Conservation (phyloP, 2,329 filamentous ascomycete genomes). For the Colletotrichum sp. region DNA sequence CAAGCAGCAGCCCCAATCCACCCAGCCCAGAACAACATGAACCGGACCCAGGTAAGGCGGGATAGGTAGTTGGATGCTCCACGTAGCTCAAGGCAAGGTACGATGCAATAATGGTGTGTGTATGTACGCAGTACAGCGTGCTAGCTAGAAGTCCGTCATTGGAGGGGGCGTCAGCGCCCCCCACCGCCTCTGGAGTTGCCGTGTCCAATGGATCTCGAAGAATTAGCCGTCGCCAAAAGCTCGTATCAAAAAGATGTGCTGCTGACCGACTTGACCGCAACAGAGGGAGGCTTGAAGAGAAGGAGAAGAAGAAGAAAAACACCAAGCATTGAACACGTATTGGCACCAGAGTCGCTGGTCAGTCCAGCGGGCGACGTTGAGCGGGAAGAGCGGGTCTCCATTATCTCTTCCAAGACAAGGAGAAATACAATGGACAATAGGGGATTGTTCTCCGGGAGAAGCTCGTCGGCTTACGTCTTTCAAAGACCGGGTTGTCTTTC, state of each 20-base stretch:
- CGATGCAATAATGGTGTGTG: neutral
- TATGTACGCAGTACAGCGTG: neutral
- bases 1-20: neutral
- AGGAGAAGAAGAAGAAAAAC: neutral
- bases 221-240: neutral
- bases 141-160: neutral
- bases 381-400: neutral
- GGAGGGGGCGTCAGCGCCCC: neutral
- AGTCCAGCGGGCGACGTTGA: neutral
- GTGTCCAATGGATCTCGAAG: neutral
- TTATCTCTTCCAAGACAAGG: neutral
- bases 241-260: neutral
- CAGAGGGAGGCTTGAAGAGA: neutral
- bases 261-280: neutral
- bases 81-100: neutral
- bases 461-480: neutral
- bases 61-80: neutral
- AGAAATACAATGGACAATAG: neutral
- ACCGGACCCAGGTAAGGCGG: neutral
- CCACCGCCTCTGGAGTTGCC: neutral
- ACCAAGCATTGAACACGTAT: neutral
- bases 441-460: neutral
- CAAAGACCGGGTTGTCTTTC: neutral
- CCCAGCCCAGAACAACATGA: neutral
- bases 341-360: neutral